Evolutionary conservation across 768 basidiomycete genomes (phyloP), one percentile per base, ranked within the genome.

Genomic region (Flagelloscypha sp.): DNA sequence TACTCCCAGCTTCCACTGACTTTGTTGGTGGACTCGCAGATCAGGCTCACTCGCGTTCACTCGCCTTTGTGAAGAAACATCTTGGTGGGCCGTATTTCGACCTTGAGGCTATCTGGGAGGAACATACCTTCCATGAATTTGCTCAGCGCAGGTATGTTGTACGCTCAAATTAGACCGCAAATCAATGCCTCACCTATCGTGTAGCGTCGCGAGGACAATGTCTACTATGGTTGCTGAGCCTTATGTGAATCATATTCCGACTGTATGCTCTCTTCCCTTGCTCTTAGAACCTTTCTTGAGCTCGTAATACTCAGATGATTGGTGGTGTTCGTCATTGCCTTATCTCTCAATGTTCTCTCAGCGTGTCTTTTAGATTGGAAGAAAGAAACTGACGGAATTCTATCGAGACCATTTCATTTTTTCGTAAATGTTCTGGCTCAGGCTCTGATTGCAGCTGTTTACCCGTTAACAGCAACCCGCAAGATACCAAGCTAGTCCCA

Each of bases 241-340:
- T 28, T 76, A 76, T 47, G 74, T 76, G 11, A 74, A 74, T 42
- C 72, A 76, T 48, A 56, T 76, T 29, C 72, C 74, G 21, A 74
- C 72, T 15, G 71, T 68, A 38, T 40, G 59, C 40, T 19, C 23
- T 12, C 31, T 20, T n/a, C n/a, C 12, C 35, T 30, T 27, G 16
- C 27, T 9, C 8, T 19, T 2, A n/a, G n/a, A n/a, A n/a, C 27
- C 24, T 16, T 30, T 24, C 17, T 15, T 24, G 18, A 31, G 4
- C 40, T 29, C 12, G 27, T 10, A 22, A 7, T 6, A 20, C 10
- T 13, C 37, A 73, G 71, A 65, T 75, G 62, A 70, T 72, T 12
- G 75, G 75, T 4, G 75, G 74, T 7, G n/a, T n/a, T n/a, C n/a
- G n/a, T n/a, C n/a, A n/a, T n/a, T n/a, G n/a, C n/a, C n/a, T n/a